phyloP scores from a whole-genome alignment of 129 eudicot species.

The Saussurea involucrata region DNA sequence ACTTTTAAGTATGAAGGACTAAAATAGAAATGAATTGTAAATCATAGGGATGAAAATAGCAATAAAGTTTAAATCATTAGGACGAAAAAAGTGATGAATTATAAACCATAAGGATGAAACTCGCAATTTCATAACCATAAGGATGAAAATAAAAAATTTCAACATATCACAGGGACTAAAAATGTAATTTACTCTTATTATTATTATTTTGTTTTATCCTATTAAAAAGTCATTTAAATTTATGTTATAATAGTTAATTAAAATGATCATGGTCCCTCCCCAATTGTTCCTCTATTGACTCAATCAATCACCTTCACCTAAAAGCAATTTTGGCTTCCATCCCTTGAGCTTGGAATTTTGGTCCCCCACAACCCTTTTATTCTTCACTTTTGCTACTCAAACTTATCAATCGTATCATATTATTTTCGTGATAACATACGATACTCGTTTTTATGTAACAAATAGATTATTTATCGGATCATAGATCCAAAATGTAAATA shows the following conservation, averaged over 20 bases:
- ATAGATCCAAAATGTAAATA: too few relatives aligned
- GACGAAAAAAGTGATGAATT: too few relatives aligned
- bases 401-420: neutral
- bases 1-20: too few relatives aligned
- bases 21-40: too few relatives aligned
- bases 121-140: too few relatives aligned
- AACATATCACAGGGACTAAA: too few relatives aligned
- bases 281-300: slow-evolving; percentile 12
- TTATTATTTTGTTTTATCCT: neutral
- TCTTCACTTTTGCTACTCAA: neutral
- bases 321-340: slow-evolving; percentile 25
- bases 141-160: too few relatives aligned
- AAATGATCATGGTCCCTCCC: neutral
- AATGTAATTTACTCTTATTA: too few relatives aligned
- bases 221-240: neutral
- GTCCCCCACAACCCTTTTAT: slow-evolving; percentile 6
- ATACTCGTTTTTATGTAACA: neutral
- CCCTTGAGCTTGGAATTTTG: slow-evolving; percentile 25
- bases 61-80: too few relatives aligned
- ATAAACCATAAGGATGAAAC: too few relatives aligned
- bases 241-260: neutral
- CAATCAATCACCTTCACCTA: slow-evolving; percentile 23
- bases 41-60: too few relatives aligned
- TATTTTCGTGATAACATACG: neutral
- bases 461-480: neutral